These are phyloP conservation scores for Diaporthe humulicola DNA, from an alignment of 2,329 filamentous ascomycete genomes.

Conservation along the genomic window DNA sequence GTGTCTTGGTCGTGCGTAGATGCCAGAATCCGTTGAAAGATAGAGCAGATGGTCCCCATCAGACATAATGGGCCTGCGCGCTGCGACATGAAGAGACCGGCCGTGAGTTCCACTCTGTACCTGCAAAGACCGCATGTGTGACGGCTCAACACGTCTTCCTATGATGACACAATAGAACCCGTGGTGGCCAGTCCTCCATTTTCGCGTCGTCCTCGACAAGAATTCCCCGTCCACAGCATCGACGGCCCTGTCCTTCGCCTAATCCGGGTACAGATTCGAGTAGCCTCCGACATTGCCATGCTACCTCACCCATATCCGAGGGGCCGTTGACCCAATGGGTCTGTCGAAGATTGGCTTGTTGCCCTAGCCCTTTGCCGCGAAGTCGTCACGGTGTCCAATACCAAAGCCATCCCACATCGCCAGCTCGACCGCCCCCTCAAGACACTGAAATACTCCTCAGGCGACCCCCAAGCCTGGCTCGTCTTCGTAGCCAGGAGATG, in stretches of 20 bases:
- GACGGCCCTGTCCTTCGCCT: neutral
- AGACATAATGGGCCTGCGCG: neutral
- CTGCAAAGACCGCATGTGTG: no score
- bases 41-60: neutral
- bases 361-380: no score
- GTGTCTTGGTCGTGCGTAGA: neutral
- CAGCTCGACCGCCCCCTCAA: neutral
- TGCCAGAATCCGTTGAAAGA: neutral
- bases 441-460: neutral
- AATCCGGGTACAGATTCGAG: neutral
- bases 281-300: accelerated
- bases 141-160: neutral
- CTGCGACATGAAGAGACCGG: neutral
- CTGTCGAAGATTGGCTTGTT: neutral
- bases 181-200: neutral
- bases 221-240: neutral
- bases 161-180: neutral
- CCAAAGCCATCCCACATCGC: neutral
- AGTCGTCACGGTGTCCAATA: neutral
- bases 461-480: no score
- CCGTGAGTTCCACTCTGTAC: neutral
- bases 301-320: no score
- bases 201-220: neutral
- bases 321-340: accelerated
- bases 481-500: neutral